Evolutionary conservation across 306 rosid species (phyloP).

Genomic region (Prinsepia uniflora): DNA sequence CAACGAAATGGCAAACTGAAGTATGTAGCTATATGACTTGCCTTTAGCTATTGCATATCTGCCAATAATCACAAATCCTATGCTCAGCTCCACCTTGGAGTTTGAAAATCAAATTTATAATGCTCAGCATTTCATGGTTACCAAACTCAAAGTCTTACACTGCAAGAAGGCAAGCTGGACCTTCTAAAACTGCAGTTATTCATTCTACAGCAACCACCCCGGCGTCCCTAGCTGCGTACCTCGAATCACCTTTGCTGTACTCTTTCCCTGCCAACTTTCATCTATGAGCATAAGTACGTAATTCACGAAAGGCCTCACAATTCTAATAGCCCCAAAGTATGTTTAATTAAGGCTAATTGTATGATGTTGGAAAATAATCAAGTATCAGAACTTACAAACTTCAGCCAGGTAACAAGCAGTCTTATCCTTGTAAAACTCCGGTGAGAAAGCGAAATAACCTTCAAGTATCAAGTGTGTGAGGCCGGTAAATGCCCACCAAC

Average conservation of each 20-base stretch:
- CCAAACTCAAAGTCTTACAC: slow-evolving; percentile 49
- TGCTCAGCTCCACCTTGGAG: not conserved
- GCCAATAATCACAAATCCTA: slow-evolving; percentile 20
- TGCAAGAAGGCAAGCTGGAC: slow-evolving; percentile 81
- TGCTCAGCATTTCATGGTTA: not conserved
- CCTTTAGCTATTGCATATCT: slow-evolving; percentile 74
- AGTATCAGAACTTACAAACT: slow-evolving; percentile 62
- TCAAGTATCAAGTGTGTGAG: slow-evolving; percentile 75
- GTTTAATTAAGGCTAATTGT: not conserved
- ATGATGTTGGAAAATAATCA: not conserved
- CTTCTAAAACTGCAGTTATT: slow-evolving; percentile 66
- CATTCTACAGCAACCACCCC: slow-evolving; percentile 72
- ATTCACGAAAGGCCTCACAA: slow-evolving; percentile 8
- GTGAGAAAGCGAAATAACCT: slow-evolving; percentile 77
- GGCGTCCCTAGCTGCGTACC: slow-evolving; percentile 74
- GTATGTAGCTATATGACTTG: slow-evolving; percentile 70
- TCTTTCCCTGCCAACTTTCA: slow-evolving; percentile 71
- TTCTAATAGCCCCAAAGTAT: not conserved
- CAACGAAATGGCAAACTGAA: slow-evolving; percentile 78
- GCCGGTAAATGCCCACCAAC: slow-evolving; percentile 98
- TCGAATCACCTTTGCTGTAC: slow-evolving; percentile 96
- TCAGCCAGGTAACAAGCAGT: slow-evolving; percentile 70
- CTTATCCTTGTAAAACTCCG: slow-evolving; percentile 74
- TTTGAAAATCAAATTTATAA: not conserved
- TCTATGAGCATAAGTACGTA: slow-evolving; percentile 1